Evolutionary conservation across 2,329 filamentous ascomycete genomes (phyloP), one percentile per base, ranked within the genome.

Genomic region (Cladosporium halotolerans): DNA sequence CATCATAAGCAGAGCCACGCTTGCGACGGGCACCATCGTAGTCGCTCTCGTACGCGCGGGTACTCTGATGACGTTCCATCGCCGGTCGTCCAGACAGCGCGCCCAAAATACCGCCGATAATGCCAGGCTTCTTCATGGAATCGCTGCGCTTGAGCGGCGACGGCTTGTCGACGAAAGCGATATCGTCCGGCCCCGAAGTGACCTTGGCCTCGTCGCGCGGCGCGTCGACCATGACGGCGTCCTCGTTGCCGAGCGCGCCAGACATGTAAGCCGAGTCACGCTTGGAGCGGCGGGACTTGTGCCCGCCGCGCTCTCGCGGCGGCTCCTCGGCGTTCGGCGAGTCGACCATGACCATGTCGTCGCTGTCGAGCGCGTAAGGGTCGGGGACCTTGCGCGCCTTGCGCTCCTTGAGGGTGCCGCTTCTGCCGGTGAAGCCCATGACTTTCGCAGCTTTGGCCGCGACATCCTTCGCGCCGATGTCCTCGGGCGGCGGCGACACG

Each of bases 371-470:
- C 23, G 81, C 74, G 71, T 86, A 84, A 56, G 84, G 79, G 66
- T 81, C 77, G 56, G 74, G 76, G 55, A 71, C 67, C 57, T 66
- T 60, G 68, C 72, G 82, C 52, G 79, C 78, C 61, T 73, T 69
- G 63, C 79, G 76, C 58, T 73, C 73, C 56, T 72, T 74, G 46
- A 74, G 74, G 10, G 74, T 73, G 41, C 73, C 74, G 60, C 67
- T 74, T 55, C 63, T 58, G 40, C 60, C 61, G 40, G 81, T 70
- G 31, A 51, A 51, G 60, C 73, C 90, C 82, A 93, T 82, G 49
- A 92, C 71, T 69, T 84, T 90, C 32, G 88, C 88, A 28, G 88
- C 89, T 70, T 95, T 95, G 43, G 82, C 79, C 7, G 84, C 79
- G 65, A 89, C 62, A 14, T 68, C 61, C 33, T 55, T 58, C 10